Evolutionary conservation across 2,329 filamentous ascomycete species (phyloP), one percentile per base, ranked within the genome.

Genomic region (Xylaria multiplex): DNA sequence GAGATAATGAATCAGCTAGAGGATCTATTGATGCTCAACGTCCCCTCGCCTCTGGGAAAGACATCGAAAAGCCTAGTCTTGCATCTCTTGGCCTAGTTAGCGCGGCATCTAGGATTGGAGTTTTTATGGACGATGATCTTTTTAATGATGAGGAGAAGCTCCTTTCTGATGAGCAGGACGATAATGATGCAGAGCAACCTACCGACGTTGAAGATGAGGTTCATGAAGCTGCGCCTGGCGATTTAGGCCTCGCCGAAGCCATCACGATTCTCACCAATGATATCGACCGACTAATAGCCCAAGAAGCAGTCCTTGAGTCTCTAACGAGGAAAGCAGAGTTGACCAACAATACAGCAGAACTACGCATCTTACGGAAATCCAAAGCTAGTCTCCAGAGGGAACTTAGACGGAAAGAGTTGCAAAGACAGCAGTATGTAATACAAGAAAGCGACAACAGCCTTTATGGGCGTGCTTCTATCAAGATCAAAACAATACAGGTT

Each of bases 371-470:
- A 57, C 89, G 91, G 61, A 99, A 99, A 78, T 97, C 93, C 0
- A 97, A 96, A 78, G 90, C 93, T 37, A 99, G 96, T 78, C 82
- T 99, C 64, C 92, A 97, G 74, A 87, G 96, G 70, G 96, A 99
- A 78, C 93, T 98, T 61, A 88, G 93, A 63, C 89, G 94, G 40
- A 99, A 98, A 77, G 95, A 98, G 79, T 86, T 99, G 75, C 96
- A 99, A 77, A 88, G 94, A 59, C 96, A 97, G 78, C 96, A 99
- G 77, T 99, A 99, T 73, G 93, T 97, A 52, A 89, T 98, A 7
- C 96, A 99, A 79, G 96, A 99, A 79, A 97, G 93, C 75, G 96
- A 99, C 77, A 99, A 97, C 78, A 97, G 93, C 77, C 84, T 99
- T 27, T 98, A 97, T 74, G 96, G 96, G 2, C 91, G 95, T 19